A percentile compares a stretch with the other conserved stretches of the same genome.
Evolutionary conservation across 257 asterid genomes (phyloP).

Genomic region (Eustoma russellianum): DNA sequence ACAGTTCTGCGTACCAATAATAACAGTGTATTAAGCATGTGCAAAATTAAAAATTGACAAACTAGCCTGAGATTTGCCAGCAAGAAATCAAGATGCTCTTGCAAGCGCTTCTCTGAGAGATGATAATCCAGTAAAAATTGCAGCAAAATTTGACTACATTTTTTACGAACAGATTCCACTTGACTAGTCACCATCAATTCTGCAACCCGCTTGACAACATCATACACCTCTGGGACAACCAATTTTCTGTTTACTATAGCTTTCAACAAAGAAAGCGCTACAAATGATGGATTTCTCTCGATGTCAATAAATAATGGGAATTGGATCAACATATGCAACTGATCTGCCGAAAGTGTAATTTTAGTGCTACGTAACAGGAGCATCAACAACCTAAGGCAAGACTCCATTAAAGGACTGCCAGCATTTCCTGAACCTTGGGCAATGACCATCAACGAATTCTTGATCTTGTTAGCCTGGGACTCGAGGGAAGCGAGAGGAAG

Average conservation of each 20-base stretch:
- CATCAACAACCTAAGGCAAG: constrained; percentile 70
- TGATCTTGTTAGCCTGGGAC: constrained; percentile 57
- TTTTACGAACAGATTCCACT: constrained; percentile 68
- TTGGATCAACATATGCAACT: constrained; percentile 69
- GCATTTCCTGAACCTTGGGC: constrained; percentile 61
- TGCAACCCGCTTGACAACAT: constrained; percentile 58
- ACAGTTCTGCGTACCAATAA: not conserved
- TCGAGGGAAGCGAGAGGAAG: constrained; percentile 76
- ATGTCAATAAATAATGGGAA: constrained; percentile 86
- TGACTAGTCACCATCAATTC: constrained; percentile 82
- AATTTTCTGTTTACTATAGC: constrained; percentile 67
- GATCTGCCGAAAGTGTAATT: constrained; percentile 66
- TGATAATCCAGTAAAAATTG: constrained; percentile 73
- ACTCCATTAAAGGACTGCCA: constrained; percentile 59
- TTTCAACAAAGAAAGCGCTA: constrained; percentile 76
- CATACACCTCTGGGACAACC: constrained; percentile 77
- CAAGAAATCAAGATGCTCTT: constrained; percentile 65
- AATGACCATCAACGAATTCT: constrained; percentile 60
- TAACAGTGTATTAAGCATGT: not conserved
- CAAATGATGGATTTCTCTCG: constrained; percentile 59
- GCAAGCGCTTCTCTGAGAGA: constrained; percentile 61
- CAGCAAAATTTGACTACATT: constrained; percentile 72
- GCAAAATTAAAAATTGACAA: constrained; percentile 7
- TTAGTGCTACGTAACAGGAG: constrained; percentile 55
- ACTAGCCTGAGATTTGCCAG: constrained; percentile 62